Evolutionary conservation across 2,329 filamentous ascomycete species (phyloP).

Genomic region (Beauveria sp.): DNA sequence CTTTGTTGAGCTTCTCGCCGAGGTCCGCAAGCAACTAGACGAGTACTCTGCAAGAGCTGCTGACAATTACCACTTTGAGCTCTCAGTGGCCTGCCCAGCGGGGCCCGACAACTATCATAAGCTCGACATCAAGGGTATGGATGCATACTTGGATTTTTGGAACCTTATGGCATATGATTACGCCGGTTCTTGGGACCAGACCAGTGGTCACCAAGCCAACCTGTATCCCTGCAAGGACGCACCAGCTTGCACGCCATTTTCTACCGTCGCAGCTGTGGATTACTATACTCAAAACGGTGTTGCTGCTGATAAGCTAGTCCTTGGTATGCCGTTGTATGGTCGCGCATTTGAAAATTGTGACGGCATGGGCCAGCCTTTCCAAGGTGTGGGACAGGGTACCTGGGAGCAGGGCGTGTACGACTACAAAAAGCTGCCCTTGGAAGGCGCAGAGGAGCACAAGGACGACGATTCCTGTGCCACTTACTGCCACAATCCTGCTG

Average conservation of each 20-base stretch:
- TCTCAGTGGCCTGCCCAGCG: conserved; percentile 58
- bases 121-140: conserved; percentile 57
- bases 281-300: conserved; percentile 64
- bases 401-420: conserved; percentile 86
- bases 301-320: conserved; percentile 62
- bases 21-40: conserved; percentile 51
- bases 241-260: conserved; percentile 68
- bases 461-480: conserved; percentile 61
- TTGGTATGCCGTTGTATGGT: conserved; percentile 91
- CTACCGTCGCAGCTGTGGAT: conserved; percentile 60
- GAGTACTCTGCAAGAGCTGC: conserved; percentile 40
- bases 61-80: conserved; percentile 48
- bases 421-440: conserved; percentile 73
- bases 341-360: conserved; percentile 74
- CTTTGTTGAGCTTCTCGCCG: conserved; percentile 51
- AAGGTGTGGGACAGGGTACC: conserved; percentile 66
- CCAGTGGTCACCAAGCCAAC: conserved; percentile 74
- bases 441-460: conserved; percentile 54
- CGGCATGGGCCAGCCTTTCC: conserved; percentile 62
- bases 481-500: conserved; percentile 64
- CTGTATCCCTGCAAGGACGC: conserved; percentile 52
- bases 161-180: conserved; percentile 87
- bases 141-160: conserved; percentile 63
- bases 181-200: conserved; percentile 70
- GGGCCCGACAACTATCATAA: conserved; percentile 55